Base-by-base conservation (phyloP, 805 yeast species). In the Candida easanensis region DNA sequence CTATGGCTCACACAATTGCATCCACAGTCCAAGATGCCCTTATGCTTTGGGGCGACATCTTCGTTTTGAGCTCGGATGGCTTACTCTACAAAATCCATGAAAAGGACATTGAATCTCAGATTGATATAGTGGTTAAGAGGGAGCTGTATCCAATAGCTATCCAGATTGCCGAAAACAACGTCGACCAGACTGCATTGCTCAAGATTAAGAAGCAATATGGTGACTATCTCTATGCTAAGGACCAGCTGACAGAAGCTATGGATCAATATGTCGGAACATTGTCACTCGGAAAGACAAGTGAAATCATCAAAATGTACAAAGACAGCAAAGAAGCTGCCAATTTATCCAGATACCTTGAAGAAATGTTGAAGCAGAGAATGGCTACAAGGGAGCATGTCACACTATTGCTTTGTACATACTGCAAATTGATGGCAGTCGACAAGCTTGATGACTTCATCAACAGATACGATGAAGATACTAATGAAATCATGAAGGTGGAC, bases 321-420 rank as follows among this genome's bases (percentile, higher is more conserved):
- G 95, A 84, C 46, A 82, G 88, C 17, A 79, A 86, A 6, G 82
- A 84, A 44, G 84, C 88, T 1, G 66, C 70, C 22, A 77, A 77
- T 46, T 64, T 90, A 53, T 74, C 88, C 0, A 68, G 69, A 33
- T 89, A 84, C 50, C 65, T 89, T 26, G 80, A 79, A 59, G 74
- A 74, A 11, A 68, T 89, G 50, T 69, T 84, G 41, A 72, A 72
- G 7, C 61, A 70, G 33, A 72, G 74, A 2, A 51, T 73, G 13
- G 82, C 96, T 0, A 76, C 77, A n/a, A 71, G 78, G 23, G 95
- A 89, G 57, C 97, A 91, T 61, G 74, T 88, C 5, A 89, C 96
- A 0, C 63, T 91, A 20, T 68, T 90, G 32, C 63, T 90, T 20
- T 84, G 91, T 47, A 80, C 91, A 38, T 81, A 84, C 55, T 86